Conservation (phyloP, 495 filamentous ascomycete species). For the Hypomontagnella submonticulosa region DNA sequence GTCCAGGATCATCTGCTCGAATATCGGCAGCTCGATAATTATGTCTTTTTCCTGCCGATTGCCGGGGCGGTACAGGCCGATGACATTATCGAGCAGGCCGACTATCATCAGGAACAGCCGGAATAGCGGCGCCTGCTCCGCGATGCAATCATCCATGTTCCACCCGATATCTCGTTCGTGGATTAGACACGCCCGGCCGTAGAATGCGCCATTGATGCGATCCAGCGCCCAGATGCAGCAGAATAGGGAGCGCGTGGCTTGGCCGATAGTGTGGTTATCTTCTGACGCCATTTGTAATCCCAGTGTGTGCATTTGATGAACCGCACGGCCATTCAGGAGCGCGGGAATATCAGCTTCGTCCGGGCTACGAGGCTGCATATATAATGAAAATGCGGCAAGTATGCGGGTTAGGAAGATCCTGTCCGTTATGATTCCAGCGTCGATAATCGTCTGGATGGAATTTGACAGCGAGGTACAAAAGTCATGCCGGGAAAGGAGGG, state of each 20-base stretch:
- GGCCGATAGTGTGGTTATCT: constrained; percentile 40
- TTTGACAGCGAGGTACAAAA: constrained; percentile 53
- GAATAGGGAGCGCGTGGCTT: constrained; percentile 60
- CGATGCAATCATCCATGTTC: constrained; percentile 64
- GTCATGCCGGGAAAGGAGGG: constrained; percentile 47
- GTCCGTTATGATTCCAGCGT: constrained; percentile 48
- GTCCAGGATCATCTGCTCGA: constrained; percentile 72
- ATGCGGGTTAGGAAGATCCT: constrained; percentile 48
- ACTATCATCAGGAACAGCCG: constrained; percentile 59
- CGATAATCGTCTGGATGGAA: constrained; percentile 47
- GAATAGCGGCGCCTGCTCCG: constrained; percentile 55
- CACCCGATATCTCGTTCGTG: constrained; percentile 71
- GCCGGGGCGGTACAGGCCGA: constrained; percentile 72
- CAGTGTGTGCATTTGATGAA: constrained; percentile 72
- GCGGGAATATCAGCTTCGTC: constrained; percentile 50
- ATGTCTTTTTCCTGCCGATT: constrained; percentile 62
- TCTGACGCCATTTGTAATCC: constrained; percentile 67
- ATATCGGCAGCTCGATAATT: constrained; percentile 66
- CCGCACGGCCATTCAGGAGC: constrained; percentile 48
- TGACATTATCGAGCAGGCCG: constrained; percentile 70
- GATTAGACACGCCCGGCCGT: constrained; percentile 72
- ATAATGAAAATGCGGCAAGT: constrained; percentile 48
- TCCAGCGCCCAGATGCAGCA: constrained; percentile 77
- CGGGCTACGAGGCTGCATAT: constrained; percentile 47
- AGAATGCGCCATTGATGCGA: constrained; percentile 69